These are phyloP conservation scores for Penicillium chermesinum DNA, from an alignment of 495 filamentous ascomycete genomes.

Conservation along the genomic window DNA sequence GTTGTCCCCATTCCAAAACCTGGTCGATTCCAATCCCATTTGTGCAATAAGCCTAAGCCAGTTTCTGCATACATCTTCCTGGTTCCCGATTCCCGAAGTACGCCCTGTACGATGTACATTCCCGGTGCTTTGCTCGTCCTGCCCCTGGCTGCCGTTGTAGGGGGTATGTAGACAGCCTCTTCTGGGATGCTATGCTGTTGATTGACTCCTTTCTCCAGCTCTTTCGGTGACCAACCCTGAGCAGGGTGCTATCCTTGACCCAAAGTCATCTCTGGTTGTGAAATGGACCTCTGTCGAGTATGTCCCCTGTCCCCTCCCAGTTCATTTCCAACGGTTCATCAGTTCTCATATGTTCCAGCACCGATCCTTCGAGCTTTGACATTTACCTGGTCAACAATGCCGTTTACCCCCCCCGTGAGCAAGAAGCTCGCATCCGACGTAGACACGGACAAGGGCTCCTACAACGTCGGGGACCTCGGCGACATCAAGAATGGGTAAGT, in stretches of 20 bases:
- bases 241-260: slow-evolving; percentile 24
- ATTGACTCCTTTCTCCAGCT: slow-evolving; percentile 14
- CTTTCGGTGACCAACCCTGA: slow-evolving; percentile 30
- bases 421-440: slow-evolving; percentile 40
- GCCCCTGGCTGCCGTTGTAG: neutral
- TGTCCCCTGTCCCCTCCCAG: slow-evolving; percentile 3
- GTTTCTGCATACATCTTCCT: too few species aligned
- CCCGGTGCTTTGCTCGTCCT: neutral
- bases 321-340: slow-evolving; percentile 1
- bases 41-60: too few species aligned
- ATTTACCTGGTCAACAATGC: slow-evolving; percentile 38
- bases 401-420: slow-evolving; percentile 36
- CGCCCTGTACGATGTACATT: neutral
- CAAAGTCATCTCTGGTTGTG: slow-evolving; percentile 26
- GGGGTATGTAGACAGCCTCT: neutral
- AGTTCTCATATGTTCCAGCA: too few species aligned
- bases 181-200: neutral
- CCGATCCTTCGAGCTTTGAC: slow-evolving; percentile 31
- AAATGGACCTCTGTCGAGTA: slow-evolving; percentile 37
- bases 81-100: neutral
- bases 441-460: slow-evolving; percentile 32
- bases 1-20: too few species aligned
- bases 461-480: slow-evolving; percentile 23
- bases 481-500: slow-evolving; percentile 27
- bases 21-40: too few species aligned